Conservation (phyloP, 2,329 filamentous ascomycete species). For the Phyllosticta citrichinensis region DNA sequence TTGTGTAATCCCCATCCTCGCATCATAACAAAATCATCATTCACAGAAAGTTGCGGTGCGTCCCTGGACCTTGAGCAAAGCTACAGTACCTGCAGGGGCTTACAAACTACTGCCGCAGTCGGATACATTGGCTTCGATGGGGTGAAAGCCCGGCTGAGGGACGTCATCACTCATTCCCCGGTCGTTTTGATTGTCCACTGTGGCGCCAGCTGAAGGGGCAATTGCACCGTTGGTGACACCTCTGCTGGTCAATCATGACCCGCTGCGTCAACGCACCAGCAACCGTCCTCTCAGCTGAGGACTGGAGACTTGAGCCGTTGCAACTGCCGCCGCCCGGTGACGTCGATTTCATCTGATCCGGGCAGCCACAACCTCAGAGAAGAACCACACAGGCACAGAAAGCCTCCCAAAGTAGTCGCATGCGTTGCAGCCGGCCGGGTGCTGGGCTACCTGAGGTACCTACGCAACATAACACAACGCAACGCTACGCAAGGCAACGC, state of each 20-base stretch:
- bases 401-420: too few relatives aligned
- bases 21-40: neutral
- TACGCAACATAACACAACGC: too few relatives aligned
- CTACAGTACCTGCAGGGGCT: too few relatives aligned
- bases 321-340: too few relatives aligned
- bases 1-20: neutral
- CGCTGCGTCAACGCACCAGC: neutral
- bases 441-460: too few relatives aligned
- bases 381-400: too few relatives aligned
- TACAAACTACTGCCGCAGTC: neutral
- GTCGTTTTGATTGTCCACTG: neutral
- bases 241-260: neutral
- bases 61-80: neutral
- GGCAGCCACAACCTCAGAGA: too few relatives aligned
- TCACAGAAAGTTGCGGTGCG: neutral
- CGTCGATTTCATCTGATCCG: too few relatives aligned
- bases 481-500: too few relatives aligned
- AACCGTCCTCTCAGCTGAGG: too few relatives aligned
- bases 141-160: neutral
- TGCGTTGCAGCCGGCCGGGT: too few relatives aligned
- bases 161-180: neutral
- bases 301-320: too few relatives aligned
- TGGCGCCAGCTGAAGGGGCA: neutral
- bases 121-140: neutral
- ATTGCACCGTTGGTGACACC: neutral